These are phyloP conservation scores for Sparassis latifolia DNA, from an alignment of 1,284 basidiomycete genomes.

Conservation along the genomic window DNA sequence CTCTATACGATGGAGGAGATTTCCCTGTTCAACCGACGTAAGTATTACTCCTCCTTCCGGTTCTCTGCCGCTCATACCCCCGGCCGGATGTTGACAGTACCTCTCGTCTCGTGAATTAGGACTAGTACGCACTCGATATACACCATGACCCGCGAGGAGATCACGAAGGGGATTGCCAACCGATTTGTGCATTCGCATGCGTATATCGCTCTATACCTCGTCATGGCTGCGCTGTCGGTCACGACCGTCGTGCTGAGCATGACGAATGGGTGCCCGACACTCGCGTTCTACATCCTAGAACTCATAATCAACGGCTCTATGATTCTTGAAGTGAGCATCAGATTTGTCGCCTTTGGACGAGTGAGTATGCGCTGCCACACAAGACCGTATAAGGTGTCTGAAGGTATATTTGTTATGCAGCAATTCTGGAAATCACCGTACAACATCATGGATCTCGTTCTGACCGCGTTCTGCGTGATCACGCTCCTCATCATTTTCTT, in stretches of 20 bases:
- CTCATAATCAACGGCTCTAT: conserved; percentile 87
- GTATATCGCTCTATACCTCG: conserved; percentile 83
- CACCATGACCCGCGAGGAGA: conserved; percentile 71
- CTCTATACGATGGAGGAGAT: conserved; percentile 18
- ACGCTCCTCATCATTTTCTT: conserved; percentile 84
- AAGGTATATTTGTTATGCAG: conserved; percentile 34
- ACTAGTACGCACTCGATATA: conserved; percentile 68
- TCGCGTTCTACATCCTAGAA: conserved; percentile 86
- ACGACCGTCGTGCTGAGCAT: conserved; percentile 88
- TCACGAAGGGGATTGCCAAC: conserved; percentile 75
- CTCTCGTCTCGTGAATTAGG: conserved; percentile 30
- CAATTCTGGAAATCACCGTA: conserved; percentile 95
- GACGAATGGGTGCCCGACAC: conserved; percentile 68
- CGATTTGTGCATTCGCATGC: conserved; percentile 78
- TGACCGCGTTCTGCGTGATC: conserved; percentile 81
- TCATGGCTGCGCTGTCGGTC: conserved; percentile 85
- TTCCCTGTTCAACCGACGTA: conserved; percentile 19
- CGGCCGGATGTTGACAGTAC: conserved; percentile 16
- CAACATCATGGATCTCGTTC: conserved; percentile 81
- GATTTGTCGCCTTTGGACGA: conserved; percentile 85
- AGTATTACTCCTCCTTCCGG: conserved; percentile 13
- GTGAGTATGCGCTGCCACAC: conserved; percentile 40
- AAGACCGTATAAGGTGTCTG: background rate
- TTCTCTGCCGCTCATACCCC: conserved; percentile 23
- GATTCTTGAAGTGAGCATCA: conserved; percentile 86